Evolutionary conservation across 225 moss, liverwort and hornwort genomes (phyloP).

Genomic region (Marchantia polymorpha): DNA sequence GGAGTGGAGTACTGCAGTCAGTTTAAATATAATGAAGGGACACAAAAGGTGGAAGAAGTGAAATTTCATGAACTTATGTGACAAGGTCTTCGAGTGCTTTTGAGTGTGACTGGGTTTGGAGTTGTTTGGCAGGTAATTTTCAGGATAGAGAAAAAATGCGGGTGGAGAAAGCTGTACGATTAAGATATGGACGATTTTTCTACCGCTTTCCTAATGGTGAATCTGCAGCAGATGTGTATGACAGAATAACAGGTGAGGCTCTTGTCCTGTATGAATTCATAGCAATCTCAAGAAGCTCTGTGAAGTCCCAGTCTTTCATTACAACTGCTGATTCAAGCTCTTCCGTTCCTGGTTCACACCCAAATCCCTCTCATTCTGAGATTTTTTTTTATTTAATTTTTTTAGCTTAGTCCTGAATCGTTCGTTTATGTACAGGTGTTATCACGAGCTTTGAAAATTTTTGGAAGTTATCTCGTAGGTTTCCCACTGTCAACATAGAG

Average conservation of each 20-base stretch:
- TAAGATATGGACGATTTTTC: constrained; percentile 91
- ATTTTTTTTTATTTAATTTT: background rate
- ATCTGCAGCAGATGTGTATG: constrained; percentile 96
- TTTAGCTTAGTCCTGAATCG: background rate
- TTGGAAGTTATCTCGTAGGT: background rate
- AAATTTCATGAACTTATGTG: background rate
- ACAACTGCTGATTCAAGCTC: background rate
- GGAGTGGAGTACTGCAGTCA: background rate
- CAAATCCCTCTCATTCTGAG: background rate
- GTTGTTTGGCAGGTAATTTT: constrained; percentile 66
- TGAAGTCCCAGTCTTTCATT: background rate
- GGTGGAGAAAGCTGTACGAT: constrained; percentile 85
- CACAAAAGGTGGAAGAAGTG: background rate
- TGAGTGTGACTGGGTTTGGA: background rate
- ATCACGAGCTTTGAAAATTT: background rate
- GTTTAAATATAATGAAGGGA: background rate
- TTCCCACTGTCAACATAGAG: background rate
- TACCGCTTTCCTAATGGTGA: constrained; percentile 97
- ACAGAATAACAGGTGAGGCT: constrained; percentile 86
- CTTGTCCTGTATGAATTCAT: too few species aligned
- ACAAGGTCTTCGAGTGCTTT: background rate
- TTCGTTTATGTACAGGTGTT: constrained; percentile 7
- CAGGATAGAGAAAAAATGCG: constrained; percentile 98
- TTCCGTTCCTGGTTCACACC: background rate
- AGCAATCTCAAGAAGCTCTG: background rate